A percentile compares a stretch with the other conserved stretches of the same genome.
Conservation (phyloP, 192 early-diverging fungal genomes). For the Backusella circina region DNA sequence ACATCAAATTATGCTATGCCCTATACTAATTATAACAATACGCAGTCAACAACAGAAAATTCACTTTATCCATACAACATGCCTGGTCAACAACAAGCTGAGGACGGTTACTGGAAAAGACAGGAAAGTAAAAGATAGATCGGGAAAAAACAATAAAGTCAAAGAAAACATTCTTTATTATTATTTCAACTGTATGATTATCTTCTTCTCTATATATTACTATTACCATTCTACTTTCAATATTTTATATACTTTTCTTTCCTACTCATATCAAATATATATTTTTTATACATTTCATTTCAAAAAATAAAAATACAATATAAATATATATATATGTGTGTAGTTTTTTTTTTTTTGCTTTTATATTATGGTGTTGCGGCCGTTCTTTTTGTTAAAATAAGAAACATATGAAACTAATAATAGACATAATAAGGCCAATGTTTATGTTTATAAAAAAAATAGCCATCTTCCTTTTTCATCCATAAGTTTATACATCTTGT, state of each 20-base stretch:
- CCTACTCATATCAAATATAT: background rate
- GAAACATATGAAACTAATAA: background rate
- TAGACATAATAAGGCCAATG: too few species aligned
- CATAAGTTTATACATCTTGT: background rate
- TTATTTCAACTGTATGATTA: background rate
- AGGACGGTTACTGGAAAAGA: background rate
- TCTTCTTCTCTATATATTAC: constrained; percentile 9
- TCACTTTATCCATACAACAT: constrained; percentile 2
- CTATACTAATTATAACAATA: background rate
- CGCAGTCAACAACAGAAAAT: background rate
- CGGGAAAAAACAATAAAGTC: background rate
- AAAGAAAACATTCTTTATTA: background rate
- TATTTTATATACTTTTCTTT: background rate
- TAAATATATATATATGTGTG: background rate
- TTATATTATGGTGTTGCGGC: background rate
- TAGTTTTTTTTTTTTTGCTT: background rate
- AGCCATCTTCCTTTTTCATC: too few species aligned
- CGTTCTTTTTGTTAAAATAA: background rate
- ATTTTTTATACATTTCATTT: background rate
- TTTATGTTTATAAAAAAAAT: too few species aligned
- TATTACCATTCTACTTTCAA: background rate
- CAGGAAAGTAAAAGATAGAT: constrained; percentile 5
- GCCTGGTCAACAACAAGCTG: constrained; percentile 2
- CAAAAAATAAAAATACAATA: constrained; percentile 1
- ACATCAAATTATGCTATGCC: constrained; percentile 9